These are phyloP conservation scores for Linnemannia zychae DNA, from an alignment of 192 early-diverging fungal genomes.

Conservation along the genomic window DNA sequence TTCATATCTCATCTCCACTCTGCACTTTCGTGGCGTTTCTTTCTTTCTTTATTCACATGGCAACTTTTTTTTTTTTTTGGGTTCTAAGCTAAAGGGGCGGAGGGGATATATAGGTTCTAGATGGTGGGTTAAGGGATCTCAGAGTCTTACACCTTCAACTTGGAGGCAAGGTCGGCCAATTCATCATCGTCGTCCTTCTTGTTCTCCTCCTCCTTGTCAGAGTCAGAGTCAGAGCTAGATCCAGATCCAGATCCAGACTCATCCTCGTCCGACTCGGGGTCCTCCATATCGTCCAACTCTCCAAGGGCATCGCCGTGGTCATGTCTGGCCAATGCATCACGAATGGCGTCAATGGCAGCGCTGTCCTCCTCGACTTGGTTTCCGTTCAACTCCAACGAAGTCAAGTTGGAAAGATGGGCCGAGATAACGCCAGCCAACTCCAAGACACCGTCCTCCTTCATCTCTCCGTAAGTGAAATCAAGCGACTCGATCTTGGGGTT, in stretches of 20 bases:
- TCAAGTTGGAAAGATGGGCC: constrained; percentile 72
- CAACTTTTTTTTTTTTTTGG: background rate
- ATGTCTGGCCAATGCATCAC: constrained; percentile 74
- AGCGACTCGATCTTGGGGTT: constrained; percentile 72
- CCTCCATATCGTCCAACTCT: constrained; percentile 97
- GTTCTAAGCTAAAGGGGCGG: background rate
- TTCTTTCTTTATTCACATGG: background rate
- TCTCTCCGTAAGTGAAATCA: constrained; percentile 91
- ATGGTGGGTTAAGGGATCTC: too few species aligned
- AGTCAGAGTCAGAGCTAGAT: constrained; percentile 64
- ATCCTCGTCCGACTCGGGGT: constrained; percentile 79
- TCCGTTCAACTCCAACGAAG: constrained; percentile 88
- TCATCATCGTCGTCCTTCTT: constrained; percentile 55
- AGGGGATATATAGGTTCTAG: constrained; percentile 3
- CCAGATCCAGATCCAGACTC: constrained; percentile 72
- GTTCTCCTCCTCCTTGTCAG: constrained; percentile 58
- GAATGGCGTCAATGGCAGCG: constrained; percentile 80
- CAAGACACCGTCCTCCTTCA: constrained; percentile 79
- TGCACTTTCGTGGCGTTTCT: background rate
- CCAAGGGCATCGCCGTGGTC: constrained; percentile 87
- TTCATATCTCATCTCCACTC: background rate
- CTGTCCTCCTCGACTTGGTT: constrained; percentile 91
- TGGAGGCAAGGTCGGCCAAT: constrained; percentile 35
- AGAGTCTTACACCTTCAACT: constrained; percentile 34
- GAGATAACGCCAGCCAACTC: constrained; percentile 76